A percentile compares a stretch with the other conserved stretches of the same genome.
Evolutionary conservation across 23 red algal species (phyloP).

Genomic region (Gracilaria gracilis): DNA sequence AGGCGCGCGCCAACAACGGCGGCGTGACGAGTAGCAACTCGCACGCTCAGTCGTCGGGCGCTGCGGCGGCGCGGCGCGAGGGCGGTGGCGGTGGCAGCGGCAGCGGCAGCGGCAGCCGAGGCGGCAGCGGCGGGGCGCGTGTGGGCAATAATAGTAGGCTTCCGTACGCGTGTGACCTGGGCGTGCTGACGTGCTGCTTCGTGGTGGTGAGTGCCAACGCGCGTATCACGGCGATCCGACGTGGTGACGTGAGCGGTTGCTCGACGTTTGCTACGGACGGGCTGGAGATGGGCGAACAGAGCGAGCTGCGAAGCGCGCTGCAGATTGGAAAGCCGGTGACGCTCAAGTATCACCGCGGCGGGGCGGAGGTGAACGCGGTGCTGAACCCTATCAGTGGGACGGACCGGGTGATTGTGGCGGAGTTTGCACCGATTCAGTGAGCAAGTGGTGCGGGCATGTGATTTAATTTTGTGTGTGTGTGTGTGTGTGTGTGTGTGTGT

Average conservation of each 20-base stretch:
- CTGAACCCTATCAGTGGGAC: slow-evolving; percentile 38
- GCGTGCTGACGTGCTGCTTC: slow-evolving; percentile 39
- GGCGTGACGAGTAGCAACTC: too few relatives aligned
- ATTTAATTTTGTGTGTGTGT: not conserved
- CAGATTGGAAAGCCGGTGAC: slow-evolving; percentile 15
- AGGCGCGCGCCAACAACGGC: not conserved
- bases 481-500: too few relatives aligned
- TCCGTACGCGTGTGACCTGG: slow-evolving; percentile 65
- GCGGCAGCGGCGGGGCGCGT: not conserved
- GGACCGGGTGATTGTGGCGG: slow-evolving; percentile 60
- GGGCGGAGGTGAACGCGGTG: slow-evolving; percentile 43
- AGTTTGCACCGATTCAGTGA: slow-evolving; percentile 62
- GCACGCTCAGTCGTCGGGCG: too few relatives aligned
- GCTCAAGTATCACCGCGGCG: slow-evolving; percentile 32
- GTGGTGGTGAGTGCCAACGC: slow-evolving; percentile 44
- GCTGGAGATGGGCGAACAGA: slow-evolving; percentile 10
- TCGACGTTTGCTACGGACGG: slow-evolving; percentile 49
- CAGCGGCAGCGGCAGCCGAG: not conserved
- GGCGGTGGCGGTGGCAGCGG: not conserved
- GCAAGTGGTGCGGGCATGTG: not conserved
- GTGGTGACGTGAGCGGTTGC: slow-evolving; percentile 14
- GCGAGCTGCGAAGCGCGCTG: slow-evolving; percentile 31
- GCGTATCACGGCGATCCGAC: slow-evolving; percentile 29
- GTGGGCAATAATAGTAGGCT: not conserved
- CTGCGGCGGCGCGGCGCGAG: not conserved